Conservation (phyloP, 352 stramenopile species). For the Pythium rishiriense region DNA sequence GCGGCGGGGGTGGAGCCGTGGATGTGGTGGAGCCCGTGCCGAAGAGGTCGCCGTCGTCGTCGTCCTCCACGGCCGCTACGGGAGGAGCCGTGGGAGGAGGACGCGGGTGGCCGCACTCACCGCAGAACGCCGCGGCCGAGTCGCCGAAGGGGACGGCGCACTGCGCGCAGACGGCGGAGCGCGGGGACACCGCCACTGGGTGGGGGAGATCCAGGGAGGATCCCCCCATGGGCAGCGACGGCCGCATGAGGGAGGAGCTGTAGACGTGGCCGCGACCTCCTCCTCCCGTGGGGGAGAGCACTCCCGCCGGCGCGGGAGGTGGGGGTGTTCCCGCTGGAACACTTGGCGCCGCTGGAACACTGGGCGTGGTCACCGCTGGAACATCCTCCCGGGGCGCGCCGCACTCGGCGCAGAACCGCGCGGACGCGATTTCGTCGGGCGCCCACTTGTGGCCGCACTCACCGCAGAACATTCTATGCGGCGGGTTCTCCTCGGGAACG, state of each 20-base stretch:
- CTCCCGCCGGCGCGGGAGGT: conserved; percentile 8
- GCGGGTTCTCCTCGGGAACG: not conserved
- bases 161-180: conserved; percentile 37
- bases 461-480: conserved; percentile 68
- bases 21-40: conserved; percentile 37
- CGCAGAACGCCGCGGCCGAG: conserved; percentile 64
- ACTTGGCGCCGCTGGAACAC: conserved; percentile 20
- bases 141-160: conserved; percentile 57
- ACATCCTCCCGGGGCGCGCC: conserved; percentile 68
- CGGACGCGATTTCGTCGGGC: conserved; percentile 73
- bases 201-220: conserved; percentile 16
- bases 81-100: conserved; percentile 18
- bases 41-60: conserved; percentile 67
- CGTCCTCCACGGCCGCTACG: conserved; percentile 5
- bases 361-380: conserved; percentile 23
- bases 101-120: conserved; percentile 67
- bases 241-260: conserved; percentile 25
- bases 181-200: conserved; percentile 8
- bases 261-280: conserved; percentile 12
- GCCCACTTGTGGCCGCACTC: conserved; percentile 83
- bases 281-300: conserved; percentile 5
- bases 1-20: conserved; percentile 5
- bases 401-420: conserved; percentile 84
- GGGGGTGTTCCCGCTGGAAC: conserved; percentile 22
- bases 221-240: conserved; percentile 15